Evolutionary conservation across 129 eudicot species (phyloP), one percentile per base, ranked within the genome.

Genomic region (Flaveria robusta): DNA sequence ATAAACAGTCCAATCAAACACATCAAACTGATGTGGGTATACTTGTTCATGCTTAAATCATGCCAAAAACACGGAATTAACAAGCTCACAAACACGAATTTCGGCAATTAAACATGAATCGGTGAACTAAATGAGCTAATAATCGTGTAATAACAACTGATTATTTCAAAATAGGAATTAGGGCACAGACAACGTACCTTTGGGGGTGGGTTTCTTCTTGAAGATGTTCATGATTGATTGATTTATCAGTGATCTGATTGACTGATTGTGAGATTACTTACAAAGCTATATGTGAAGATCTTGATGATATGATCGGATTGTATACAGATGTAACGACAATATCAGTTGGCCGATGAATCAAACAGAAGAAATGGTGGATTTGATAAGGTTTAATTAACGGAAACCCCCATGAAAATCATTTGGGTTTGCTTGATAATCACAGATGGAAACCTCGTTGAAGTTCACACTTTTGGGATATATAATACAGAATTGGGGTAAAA

Each of bases 161-260:
- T 31, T 31, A 34, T 27, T 14, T 23, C 42, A 50, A 81, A 15
- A 47, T 46, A 26, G 3, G 31, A 79, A 59, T 46, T 47, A 75
- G 81, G 86, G 76, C 81, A 27, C 85, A 65, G 37, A 74, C 29
- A 84, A 71, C 55, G 74, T 18, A 80, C 98, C 98, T 75, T 93
- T 93, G 83, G 98, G 93, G 13, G 90, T 90, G 63, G 98, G 97
- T 77, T 93, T 93, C 71, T 87, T 93, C 76, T 92, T 66, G 91
- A 93, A 93, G 77, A 90, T 76, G 83, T 88, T 93, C 97, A 88
- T 92, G 69, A 42, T 86, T 51, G 79, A 73, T 80, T 43, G 79
- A 73, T 80, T 34, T 6, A 34, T 34, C 37, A 63, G 5, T 74
- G 83, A 72, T 63, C 78, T 5, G 39, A 34, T 34, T 34, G 37